These are phyloP conservation scores for Botrytis byssoidea DNA, from an alignment of 2,329 filamentous ascomycete species.

Conservation along the genomic window DNA sequence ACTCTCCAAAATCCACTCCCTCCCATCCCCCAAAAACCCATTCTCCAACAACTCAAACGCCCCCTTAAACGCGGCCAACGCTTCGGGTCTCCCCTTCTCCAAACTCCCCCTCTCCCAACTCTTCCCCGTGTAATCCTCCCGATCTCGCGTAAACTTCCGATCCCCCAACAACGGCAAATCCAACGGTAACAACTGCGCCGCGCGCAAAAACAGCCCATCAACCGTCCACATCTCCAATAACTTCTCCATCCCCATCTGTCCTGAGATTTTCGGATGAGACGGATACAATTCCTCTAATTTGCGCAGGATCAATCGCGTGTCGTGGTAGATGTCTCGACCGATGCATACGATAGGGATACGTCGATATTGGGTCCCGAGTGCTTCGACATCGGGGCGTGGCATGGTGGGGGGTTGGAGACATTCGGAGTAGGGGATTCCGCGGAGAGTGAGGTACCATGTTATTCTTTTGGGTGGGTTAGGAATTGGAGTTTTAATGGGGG, in stretches of 20 bases:
- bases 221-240: slow-evolving; percentile 57
- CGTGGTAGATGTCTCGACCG: slow-evolving; percentile 65
- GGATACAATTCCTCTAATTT: slow-evolving; percentile 61
- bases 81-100: slow-evolving; percentile 51
- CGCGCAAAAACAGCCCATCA: slow-evolving; percentile 40
- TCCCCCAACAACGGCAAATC: slow-evolving; percentile 46
- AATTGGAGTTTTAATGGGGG: too few species aligned
- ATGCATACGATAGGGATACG: slow-evolving; percentile 68
- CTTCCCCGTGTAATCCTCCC: slow-evolving; percentile 46
- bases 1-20: slow-evolving; percentile 60
- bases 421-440: slow-evolving; percentile 64
- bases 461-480: slow-evolving; percentile 39
- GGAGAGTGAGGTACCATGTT: slow-evolving; percentile 65
- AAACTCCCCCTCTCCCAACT: slow-evolving; percentile 44
- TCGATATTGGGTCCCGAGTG: slow-evolving; percentile 63
- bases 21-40: slow-evolving; percentile 62
- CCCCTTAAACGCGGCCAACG: slow-evolving; percentile 53
- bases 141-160: slow-evolving; percentile 58
- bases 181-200: background rate
- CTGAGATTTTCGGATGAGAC: background rate
- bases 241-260: slow-evolving; percentile 43
- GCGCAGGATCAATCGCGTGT: slow-evolving; percentile 65
- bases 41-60: slow-evolving; percentile 60
- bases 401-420: slow-evolving; percentile 59
- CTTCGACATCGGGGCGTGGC: slow-evolving; percentile 62